Evolutionary conservation across 75 land plant genomes (phyloP).

Genomic region (Ceratopteris richardii): DNA sequence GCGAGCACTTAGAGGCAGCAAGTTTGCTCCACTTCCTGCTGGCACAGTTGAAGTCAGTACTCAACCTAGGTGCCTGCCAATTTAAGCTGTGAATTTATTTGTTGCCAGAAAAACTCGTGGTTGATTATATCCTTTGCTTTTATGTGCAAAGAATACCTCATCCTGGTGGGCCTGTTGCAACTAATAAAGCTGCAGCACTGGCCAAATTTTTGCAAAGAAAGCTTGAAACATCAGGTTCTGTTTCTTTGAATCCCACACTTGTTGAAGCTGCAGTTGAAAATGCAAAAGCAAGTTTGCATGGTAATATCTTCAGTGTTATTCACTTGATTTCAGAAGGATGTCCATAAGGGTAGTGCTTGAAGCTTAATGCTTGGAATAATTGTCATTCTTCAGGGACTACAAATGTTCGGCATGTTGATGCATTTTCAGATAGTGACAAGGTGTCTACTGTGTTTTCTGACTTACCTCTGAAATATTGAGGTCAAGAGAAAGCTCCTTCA

Average conservation of each 20-base stretch:
- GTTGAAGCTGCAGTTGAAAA: conserved; percentile 74
- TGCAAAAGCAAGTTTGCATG: conserved; percentile 58
- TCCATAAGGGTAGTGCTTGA: no score
- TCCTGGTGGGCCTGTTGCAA: conserved; percentile 84
- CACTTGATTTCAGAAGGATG: not conserved
- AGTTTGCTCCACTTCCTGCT: conserved; percentile 64
- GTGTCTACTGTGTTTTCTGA: conserved; percentile 4
- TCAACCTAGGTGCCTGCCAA: not conserved
- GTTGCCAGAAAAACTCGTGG: not conserved
- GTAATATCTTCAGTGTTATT: not conserved
- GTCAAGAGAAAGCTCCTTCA: no score
- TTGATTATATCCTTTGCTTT: conserved; percentile 4
- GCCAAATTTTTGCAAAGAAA: conserved; percentile 92
- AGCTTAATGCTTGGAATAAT: not conserved
- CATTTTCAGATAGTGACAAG: conserved; percentile 34
- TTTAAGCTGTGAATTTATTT: not conserved
- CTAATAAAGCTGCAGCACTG: conserved; percentile 92
- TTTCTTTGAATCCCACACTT: conserved; percentile 59
- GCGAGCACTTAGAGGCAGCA: conserved; percentile 78
- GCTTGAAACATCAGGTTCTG: conserved; percentile 71
- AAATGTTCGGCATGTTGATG: conserved; percentile 28
- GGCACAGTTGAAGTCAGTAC: conserved; percentile 8
- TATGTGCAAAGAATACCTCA: conserved; percentile 63
- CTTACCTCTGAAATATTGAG: no score
- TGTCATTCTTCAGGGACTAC: conserved; percentile 6